Base-by-base conservation (phyloP, 495 filamentous ascomycete species). In the Podospora pseudopauciseta region DNA sequence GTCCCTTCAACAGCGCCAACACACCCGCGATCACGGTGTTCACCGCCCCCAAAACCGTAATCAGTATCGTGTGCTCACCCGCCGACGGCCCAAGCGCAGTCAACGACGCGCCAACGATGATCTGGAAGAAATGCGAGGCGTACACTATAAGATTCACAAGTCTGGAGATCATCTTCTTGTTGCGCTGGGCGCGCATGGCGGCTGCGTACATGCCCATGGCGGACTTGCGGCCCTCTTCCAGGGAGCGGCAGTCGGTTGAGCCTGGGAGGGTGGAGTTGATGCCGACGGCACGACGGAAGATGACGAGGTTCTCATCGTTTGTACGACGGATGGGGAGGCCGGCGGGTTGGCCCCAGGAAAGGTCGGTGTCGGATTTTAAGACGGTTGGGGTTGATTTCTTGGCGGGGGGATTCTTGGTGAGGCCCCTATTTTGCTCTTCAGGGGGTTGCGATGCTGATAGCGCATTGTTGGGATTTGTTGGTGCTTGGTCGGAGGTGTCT, bases 1-100 rank as follows among this genome's bases (percentile, higher is more conserved):
- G 78, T 1, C 81, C 80, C 66, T 81, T 81, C 59, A 82, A 71
- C n/a, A 82, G 76, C 3, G 83, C 83, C 15, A 85, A 67, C 0
- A 84, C 28, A 16, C 83, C 83, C 6, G 83, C 83, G 7, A 85
- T 71, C n/a, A 83, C 76, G 1, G 82, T 85, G 67, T 84, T 85
- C 64, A 80, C 20, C 1, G 81, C 83, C 6, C 83, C 83, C 4
- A 84, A 74, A 19, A 80, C 49, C 1, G 82, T 85, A 59, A 85
- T 81, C 30, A 72, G 63, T 2, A 73, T 55, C 18, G 76, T 70
- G 67, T 83, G 77, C 18, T 77, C 65, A 0, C 71, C 76, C 2
- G 81, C 81, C 15, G 69, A 68, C 3, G 83, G 78, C 0, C 83
- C 82, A 23, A 85, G 64, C 0, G 80, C 81, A 4, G 82, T 85